These are phyloP conservation scores for Fomitopsis schrenkii DNA, from an alignment of 1,284 basidiomycete genomes.

Conservation along the genomic window DNA sequence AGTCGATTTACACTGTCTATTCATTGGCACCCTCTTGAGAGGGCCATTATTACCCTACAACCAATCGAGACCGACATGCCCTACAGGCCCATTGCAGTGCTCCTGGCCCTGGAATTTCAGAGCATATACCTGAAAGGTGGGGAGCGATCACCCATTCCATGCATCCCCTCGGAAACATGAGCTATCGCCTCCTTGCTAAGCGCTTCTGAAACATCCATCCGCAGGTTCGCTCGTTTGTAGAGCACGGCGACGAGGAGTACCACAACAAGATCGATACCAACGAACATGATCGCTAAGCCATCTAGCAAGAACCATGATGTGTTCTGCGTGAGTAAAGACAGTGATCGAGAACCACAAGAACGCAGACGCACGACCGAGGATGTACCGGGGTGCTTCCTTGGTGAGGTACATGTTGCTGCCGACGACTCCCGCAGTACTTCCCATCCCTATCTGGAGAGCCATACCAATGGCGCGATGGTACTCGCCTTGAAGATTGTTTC, in stretches of 20 bases:
- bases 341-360: neutral
- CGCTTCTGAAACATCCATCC: conserved; percentile 19
- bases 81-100: too few species aligned
- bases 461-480: conserved; percentile 63
- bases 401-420: conserved; percentile 57
- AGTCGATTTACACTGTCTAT: too few species aligned
- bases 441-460: conserved; percentile 60
- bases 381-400: conserved; percentile 53
- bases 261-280: conserved; percentile 41
- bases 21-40: too few species aligned
- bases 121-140: conserved; percentile 62
- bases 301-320: conserved; percentile 31
- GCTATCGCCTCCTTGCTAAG: conserved; percentile 8
- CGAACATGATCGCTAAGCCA: conserved; percentile 49
- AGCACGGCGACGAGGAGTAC: conserved; percentile 43
- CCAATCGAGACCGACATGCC: too few species aligned
- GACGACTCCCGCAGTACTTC: conserved; percentile 50
- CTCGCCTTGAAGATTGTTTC: conserved; percentile 58
- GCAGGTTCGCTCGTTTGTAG: conserved; percentile 52
- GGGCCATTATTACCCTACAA: too few species aligned
- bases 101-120: conserved; percentile 14
- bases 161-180: conserved; percentile 31
- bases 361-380: conserved; percentile 48
- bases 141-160: conserved; percentile 55
- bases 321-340: neutral